These are phyloP conservation scores for Ceriops tagal DNA, from an alignment of 345 rosid genomes.

Conservation along the genomic window DNA sequence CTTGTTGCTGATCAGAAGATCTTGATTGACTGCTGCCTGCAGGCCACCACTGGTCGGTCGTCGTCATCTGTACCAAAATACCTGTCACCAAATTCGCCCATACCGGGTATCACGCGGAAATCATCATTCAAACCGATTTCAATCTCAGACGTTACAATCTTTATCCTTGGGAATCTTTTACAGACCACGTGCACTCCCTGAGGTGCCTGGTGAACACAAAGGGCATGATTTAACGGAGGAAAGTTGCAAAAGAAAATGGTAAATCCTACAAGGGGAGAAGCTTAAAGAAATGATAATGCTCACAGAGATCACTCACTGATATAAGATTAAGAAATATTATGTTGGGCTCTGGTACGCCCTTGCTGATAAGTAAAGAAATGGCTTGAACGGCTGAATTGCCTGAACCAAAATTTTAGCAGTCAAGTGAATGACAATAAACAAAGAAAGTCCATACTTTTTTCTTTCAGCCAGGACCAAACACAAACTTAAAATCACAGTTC, in stretches of 20 bases:
- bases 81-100: conserved; percentile 98
- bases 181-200: conserved; percentile 98
- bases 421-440: background rate
- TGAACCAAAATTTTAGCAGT: conserved; percentile 20
- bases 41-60: conserved; percentile 36
- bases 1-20: conserved; percentile 6
- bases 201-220: conserved; percentile 65
- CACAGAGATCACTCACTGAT: conserved; percentile 51
- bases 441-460: background rate
- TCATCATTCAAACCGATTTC: conserved; percentile 86
- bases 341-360: conserved; percentile 88
- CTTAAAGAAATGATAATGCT: background rate
- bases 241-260: background rate
- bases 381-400: conserved; percentile 98
- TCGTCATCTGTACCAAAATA: conserved; percentile 97
- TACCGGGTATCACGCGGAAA: conserved; percentile 92
- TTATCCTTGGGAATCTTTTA: conserved; percentile 79
- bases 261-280: background rate
- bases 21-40: conserved; percentile 11
- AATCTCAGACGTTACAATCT: conserved; percentile 98
- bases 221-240: conserved; percentile 3
- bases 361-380: conserved; percentile 70
- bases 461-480: background rate
- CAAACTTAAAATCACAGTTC: background rate
- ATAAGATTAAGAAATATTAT: conserved; percentile 96